Evolutionary conservation across 2,329 filamentous ascomycete genomes (phyloP).

Genomic region (Aspergillus sp.): DNA sequence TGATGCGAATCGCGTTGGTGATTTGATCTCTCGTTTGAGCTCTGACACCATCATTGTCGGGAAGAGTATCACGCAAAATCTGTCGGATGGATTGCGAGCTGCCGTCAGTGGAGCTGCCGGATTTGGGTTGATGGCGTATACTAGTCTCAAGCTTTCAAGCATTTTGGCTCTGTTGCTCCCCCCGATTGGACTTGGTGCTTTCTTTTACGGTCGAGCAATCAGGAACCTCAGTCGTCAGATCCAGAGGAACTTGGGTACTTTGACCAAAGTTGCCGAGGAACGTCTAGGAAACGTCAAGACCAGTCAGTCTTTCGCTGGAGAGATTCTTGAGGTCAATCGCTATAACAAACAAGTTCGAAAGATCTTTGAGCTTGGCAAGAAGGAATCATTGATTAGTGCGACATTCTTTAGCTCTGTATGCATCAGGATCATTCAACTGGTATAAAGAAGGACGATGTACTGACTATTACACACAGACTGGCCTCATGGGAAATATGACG

Average conservation of each 20-base stretch:
- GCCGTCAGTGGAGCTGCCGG: constrained; percentile 85
- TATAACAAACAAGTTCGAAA: constrained; percentile 90
- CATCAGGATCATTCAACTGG: constrained; percentile 1
- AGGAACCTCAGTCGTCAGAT: constrained; percentile 86
- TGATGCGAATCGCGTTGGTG: constrained; percentile 92
- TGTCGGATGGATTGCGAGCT: constrained; percentile 90
- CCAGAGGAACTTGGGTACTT: constrained; percentile 82
- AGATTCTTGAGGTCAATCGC: constrained; percentile 78
- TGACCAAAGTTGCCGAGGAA: constrained; percentile 97
- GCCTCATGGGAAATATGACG: constrained; percentile 93
- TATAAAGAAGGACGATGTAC: neutral
- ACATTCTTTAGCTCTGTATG: constrained; percentile 69
- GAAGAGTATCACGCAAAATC: constrained; percentile 96
- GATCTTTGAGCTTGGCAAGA: constrained; percentile 83
- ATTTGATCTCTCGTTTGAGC: constrained; percentile 88
- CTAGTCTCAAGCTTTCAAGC: constrained; percentile 82
- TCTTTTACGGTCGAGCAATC: constrained; percentile 85
- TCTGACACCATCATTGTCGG: constrained; percentile 97
- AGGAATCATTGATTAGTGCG: constrained; percentile 79
- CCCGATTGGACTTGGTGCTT: constrained; percentile 80
- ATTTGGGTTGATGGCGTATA: constrained; percentile 90
- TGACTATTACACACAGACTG: constrained; percentile 53
- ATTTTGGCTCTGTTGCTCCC: constrained; percentile 82
- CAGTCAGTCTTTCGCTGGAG: constrained; percentile 90
- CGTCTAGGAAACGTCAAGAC: constrained; percentile 95